These are phyloP conservation scores for Senna siamea DNA, from an alignment of 306 rosid genomes.

Conservation along the genomic window DNA sequence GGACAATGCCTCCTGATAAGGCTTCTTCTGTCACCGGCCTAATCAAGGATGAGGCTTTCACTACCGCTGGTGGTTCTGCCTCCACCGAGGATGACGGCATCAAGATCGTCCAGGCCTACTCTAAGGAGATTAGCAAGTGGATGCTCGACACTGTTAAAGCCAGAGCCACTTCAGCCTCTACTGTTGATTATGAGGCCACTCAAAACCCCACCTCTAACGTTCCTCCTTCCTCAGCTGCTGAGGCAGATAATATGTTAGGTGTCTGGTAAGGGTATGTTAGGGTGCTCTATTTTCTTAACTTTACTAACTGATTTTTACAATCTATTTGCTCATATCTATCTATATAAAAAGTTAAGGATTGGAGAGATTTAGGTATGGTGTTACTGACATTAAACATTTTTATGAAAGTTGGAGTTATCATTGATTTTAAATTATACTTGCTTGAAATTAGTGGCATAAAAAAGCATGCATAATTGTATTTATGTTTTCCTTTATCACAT, in stretches of 20 bases:
- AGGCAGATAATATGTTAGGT: slow-evolving; percentile 34
- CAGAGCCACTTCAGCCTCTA: slow-evolving; percentile 43
- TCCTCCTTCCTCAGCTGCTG: slow-evolving; percentile 38
- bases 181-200: slow-evolving; percentile 44
- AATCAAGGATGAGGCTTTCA: slow-evolving; percentile 80
- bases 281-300: slow-evolving; percentile 25
- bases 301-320: background rate
- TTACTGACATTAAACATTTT: background rate
- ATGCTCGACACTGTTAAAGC: slow-evolving; percentile 88
- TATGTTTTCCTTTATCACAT: background rate
- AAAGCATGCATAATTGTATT: background rate
- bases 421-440: background rate
- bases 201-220: slow-evolving; percentile 36
- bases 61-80: slow-evolving; percentile 59
- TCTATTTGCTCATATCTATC: background rate
- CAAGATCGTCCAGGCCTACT: slow-evolving; percentile 88
- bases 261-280: slow-evolving; percentile 37
- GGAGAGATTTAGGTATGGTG: slow-evolving; percentile 19
- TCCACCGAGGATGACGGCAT: slow-evolving; percentile 74
- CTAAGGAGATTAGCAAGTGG: slow-evolving; percentile 94
- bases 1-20: slow-evolving; percentile 62
- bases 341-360: slow-evolving; percentile 10
- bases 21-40: slow-evolving; percentile 59
- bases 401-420: background rate
- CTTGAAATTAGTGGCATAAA: background rate